These are phyloP conservation scores for Camellia lanceoleosa DNA, from an alignment of 148 eudicot genomes.

Conservation along the genomic window DNA sequence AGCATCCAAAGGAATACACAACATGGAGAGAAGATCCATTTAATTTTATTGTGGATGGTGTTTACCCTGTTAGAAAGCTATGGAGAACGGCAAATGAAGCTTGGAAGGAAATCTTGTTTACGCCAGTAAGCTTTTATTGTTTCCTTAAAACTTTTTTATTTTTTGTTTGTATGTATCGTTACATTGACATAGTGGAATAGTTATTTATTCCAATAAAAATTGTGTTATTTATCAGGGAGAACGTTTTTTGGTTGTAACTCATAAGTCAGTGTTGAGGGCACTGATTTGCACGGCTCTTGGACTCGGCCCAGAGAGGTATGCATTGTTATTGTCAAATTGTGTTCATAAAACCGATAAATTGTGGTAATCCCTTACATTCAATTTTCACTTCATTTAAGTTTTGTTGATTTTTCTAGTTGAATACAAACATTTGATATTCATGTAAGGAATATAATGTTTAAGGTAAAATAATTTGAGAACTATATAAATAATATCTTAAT, in stretches of 20 bases:
- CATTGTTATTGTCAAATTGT: not conserved
- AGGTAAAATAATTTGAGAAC: not conserved
- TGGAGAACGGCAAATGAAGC: slow-evolving; percentile 54
- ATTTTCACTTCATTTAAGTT: not conserved
- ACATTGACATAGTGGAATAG: not conserved
- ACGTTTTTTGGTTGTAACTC: slow-evolving; percentile 65
- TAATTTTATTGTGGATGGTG: slow-evolving; percentile 50
- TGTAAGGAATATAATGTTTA: not conserved
- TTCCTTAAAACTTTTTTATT: not conserved
- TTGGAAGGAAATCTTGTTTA: slow-evolving; percentile 56
- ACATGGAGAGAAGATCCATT: slow-evolving; percentile 77
- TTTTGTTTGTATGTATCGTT: not conserved
- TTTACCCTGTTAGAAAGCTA: slow-evolving; percentile 44
- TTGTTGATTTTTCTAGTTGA: not conserved
- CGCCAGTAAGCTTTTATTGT: slow-evolving; percentile 41
- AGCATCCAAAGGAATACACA: slow-evolving; percentile 55
- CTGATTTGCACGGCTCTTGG: slow-evolving; percentile 74
- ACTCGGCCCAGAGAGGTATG: slow-evolving; percentile 64
- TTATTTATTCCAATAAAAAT: not conserved
- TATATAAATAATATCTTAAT: not conserved
- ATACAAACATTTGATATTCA: not conserved
- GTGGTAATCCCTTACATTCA: not conserved
- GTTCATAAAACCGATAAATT: not conserved
- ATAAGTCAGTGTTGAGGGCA: slow-evolving; percentile 66
- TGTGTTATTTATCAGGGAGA: slow-evolving; percentile 40